A percentile compares a stretch with the other conserved stretches of the same genome.
Evolutionary conservation across 306 rosid species (phyloP).

Genomic region (Spatholobus suberectus): DNA sequence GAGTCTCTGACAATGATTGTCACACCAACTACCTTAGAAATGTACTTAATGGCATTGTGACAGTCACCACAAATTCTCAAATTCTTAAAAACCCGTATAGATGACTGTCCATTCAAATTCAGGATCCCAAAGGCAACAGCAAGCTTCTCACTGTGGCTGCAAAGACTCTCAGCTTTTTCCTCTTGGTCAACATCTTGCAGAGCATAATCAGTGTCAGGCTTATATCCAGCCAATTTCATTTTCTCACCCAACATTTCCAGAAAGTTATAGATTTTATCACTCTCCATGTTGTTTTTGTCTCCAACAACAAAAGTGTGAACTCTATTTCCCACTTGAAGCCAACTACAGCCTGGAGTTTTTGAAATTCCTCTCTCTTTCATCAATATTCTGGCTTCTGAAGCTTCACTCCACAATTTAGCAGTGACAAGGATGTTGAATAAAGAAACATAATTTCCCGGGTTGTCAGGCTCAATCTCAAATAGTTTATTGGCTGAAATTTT

Average conservation of each 20-base stretch:
- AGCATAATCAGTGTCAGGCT: constrained; percentile 61
- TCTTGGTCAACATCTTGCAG: constrained; percentile 66
- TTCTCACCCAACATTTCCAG: constrained; percentile 54
- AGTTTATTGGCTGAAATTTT: constrained; percentile 57
- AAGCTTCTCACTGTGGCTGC: constrained; percentile 61
- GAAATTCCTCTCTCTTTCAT: constrained; percentile 61
- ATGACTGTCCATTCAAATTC: constrained; percentile 52
- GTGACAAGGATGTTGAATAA: constrained; percentile 54
- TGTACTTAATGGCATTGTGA: constrained; percentile 61
- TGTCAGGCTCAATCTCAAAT: constrained; percentile 64
- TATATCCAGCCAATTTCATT: constrained; percentile 58
- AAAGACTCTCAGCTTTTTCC: constrained; percentile 58
- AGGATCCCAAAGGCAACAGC: constrained; percentile 65
- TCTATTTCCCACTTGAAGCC: constrained; percentile 62
- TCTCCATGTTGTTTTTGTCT: constrained; percentile 52
- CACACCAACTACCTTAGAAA: constrained; percentile 58
- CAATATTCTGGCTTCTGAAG: constrained; percentile 59
- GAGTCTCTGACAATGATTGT: constrained; percentile 61
- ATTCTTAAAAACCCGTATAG: constrained; percentile 63
- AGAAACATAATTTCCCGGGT: constrained; percentile 55
- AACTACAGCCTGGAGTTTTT: constrained; percentile 68
- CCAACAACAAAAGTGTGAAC: constrained; percentile 59
- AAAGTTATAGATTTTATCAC: constrained; percentile 42
- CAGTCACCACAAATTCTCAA: constrained; percentile 66
- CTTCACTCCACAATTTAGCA: constrained; percentile 65